Percentiles rank a stretch among this genome's conserved stretches.
Conservation (phyloP, 768 basidiomycete genomes). For the Mycena rebaudengoi region DNA sequence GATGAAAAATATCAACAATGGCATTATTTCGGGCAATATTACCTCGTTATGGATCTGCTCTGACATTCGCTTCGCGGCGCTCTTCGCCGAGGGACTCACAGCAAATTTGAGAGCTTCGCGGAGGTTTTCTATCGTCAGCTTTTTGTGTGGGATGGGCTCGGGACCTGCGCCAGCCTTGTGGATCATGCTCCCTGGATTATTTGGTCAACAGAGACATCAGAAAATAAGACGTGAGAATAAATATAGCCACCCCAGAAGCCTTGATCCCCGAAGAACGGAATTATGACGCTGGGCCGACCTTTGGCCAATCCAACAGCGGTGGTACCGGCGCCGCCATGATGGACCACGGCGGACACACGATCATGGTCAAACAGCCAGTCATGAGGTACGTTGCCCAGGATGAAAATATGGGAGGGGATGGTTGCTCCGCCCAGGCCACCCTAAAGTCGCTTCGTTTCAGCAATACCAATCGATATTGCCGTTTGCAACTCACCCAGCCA, state of each 20-base stretch:
- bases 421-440: conserved; percentile 62
- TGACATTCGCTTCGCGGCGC: conserved; percentile 58
- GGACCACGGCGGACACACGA: conserved; percentile 65
- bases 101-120: conserved; percentile 62
- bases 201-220: conserved; percentile 29
- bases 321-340: conserved; percentile 75
- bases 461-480: not conserved
- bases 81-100: conserved; percentile 53
- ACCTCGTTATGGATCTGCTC: conserved; percentile 61
- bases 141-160: conserved; percentile 62
- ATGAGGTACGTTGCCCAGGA: conserved; percentile 73
- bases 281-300: conserved; percentile 66
- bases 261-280: conserved; percentile 76
- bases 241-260: conserved; percentile 55
- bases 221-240: conserved; percentile 28
- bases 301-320: conserved; percentile 69
- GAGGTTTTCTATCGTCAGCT: conserved; percentile 56
- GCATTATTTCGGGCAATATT: conserved; percentile 11
- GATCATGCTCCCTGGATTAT: conserved; percentile 64
- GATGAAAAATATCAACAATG: not conserved
- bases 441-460: conserved; percentile 32
- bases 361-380: conserved; percentile 71
- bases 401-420: conserved; percentile 64
- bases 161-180: conserved; percentile 69
- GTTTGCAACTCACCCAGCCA: conserved; percentile 57